Evolutionary conservation across 2,329 filamentous ascomycete species (phyloP).

Genomic region (Harringtonia aguacate): DNA sequence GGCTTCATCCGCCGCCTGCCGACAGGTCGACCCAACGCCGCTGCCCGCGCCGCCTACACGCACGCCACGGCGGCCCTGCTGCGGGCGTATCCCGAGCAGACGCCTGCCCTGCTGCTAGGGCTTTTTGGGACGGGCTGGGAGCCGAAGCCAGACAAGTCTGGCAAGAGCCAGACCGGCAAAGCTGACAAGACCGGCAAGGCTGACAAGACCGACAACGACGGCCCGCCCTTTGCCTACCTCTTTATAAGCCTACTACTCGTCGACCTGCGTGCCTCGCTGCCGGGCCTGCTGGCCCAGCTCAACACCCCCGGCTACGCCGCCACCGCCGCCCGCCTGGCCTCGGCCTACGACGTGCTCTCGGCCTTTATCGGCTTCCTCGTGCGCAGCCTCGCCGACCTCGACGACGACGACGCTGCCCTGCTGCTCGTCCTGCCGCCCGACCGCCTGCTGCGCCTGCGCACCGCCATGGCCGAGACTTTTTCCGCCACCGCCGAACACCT

Average conservation of each 20-base stretch:
- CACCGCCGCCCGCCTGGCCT: constrained; percentile 43
- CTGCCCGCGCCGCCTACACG: constrained; percentile 47
- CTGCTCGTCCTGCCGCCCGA: constrained; percentile 33
- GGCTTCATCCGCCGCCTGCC: constrained; percentile 41
- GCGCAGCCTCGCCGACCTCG: constrained; percentile 38
- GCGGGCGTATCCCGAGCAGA: constrained; percentile 37
- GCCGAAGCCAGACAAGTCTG: too few species aligned
- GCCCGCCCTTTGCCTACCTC: constrained; percentile 45
- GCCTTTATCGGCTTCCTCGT: constrained; percentile 50
- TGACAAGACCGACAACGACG: not conserved
- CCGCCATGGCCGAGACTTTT: constrained; percentile 51
- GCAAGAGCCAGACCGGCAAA: too few species aligned
- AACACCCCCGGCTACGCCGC: constrained; percentile 41
- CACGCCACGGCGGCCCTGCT: constrained; percentile 47
- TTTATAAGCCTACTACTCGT: constrained; percentile 55
- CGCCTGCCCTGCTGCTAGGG: constrained; percentile 35
- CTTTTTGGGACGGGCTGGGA: constrained; percentile 34
- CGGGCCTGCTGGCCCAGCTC: constrained; percentile 46
- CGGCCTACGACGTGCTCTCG: constrained; percentile 51
- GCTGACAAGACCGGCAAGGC: too few species aligned
- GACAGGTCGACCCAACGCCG: constrained; percentile 41
- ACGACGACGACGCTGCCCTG: constrained; percentile 8
- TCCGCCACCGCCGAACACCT: constrained; percentile 54
- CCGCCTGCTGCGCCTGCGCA: constrained; percentile 49
- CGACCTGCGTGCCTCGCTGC: constrained; percentile 53